These are phyloP conservation scores for Cucumis hystrix DNA, from an alignment of 306 rosid species.

Conservation along the genomic window DNA sequence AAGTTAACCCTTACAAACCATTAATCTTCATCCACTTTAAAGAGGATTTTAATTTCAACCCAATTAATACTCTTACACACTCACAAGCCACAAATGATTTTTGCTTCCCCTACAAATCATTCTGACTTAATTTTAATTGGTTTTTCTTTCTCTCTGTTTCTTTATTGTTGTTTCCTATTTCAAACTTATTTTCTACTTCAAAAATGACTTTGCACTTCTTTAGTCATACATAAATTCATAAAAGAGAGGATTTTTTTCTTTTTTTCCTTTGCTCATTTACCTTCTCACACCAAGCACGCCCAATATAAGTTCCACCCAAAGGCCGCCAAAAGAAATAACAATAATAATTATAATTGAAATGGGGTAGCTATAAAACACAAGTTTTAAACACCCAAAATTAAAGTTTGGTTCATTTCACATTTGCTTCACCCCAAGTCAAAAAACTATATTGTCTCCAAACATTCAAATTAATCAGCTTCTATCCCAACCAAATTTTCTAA, in stretches of 20 bases:
- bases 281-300: neutral
- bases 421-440: neutral
- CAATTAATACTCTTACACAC: neutral
- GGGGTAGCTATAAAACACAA: conserved; percentile 6
- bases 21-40: too few relatives aligned
- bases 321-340: neutral
- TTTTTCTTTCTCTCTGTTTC: neutral
- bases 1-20: too few relatives aligned
- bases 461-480: too few relatives aligned
- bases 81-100: neutral
- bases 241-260: neutral
- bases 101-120: neutral
- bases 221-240: neutral
- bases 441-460: neutral
- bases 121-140: neutral
- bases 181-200: neutral
- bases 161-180: neutral
- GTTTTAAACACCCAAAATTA: neutral
- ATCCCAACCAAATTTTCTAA: too few relatives aligned
- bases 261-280: neutral
- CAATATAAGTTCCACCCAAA: neutral
- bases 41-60: neutral
- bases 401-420: neutral
- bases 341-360: neutral
- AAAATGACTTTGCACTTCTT: neutral